A percentile compares a stretch with the other conserved stretches of the same genome.
Evolutionary conservation across 495 filamentous ascomycete genomes (phyloP).

Genomic region (Oidiodendron maius): DNA sequence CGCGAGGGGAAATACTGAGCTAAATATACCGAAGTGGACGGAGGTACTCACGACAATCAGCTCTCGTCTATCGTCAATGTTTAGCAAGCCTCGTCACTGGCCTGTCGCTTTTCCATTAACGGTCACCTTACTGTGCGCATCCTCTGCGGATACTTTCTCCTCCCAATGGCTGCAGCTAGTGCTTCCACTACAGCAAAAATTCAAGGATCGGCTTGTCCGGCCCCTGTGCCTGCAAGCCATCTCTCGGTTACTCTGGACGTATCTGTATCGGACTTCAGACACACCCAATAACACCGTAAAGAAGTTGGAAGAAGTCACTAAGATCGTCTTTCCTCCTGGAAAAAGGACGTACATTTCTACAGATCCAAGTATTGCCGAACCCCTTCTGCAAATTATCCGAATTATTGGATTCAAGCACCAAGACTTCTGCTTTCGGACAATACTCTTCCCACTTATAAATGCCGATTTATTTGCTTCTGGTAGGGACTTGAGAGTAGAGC

Average conservation of each 20-base stretch:
- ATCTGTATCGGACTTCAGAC: constrained; percentile 81
- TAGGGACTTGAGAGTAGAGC: constrained; percentile 79
- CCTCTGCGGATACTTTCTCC: constrained; percentile 74
- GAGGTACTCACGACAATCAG: constrained; percentile 74
- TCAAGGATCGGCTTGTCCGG: constrained; percentile 77
- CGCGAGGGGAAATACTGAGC: constrained; percentile 64
- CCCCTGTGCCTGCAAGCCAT: constrained; percentile 83
- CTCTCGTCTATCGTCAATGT: constrained; percentile 70
- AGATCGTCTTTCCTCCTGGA: constrained; percentile 70
- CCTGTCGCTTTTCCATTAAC: constrained; percentile 77
- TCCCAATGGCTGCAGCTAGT: constrained; percentile 81
- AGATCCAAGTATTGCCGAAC: constrained; percentile 73
- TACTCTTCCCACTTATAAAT: constrained; percentile 93
- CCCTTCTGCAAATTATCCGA: constrained; percentile 85
- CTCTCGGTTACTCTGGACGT: constrained; percentile 92
- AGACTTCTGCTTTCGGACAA: constrained; percentile 82
- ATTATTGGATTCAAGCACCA: constrained; percentile 94
- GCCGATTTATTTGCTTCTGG: constrained; percentile 77
- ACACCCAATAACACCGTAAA: constrained; percentile 57
- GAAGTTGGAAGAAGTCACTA: constrained; percentile 83
- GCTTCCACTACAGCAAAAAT: constrained; percentile 62
- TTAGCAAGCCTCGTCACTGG: constrained; percentile 91
- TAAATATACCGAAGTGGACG: constrained; percentile 76
- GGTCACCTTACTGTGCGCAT: constrained; percentile 79
- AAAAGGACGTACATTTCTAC: constrained; percentile 72